Evolutionary conservation across 2,329 filamentous ascomycete genomes (phyloP).

Genomic region (Diaporthe ilicicola): DNA sequence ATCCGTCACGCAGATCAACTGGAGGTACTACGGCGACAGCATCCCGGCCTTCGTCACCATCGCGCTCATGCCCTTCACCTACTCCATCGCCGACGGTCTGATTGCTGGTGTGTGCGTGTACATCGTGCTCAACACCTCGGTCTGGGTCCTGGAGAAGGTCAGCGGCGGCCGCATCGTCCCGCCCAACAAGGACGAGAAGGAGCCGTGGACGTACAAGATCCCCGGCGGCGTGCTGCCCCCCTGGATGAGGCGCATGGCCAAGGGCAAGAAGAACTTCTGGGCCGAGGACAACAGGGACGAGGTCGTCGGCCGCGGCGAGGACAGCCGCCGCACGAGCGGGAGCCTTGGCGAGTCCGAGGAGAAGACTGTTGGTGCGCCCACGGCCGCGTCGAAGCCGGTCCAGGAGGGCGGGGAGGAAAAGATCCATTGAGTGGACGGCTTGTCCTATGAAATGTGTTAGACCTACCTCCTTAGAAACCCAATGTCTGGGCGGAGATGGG

Average conservation of each 20-base stretch:
- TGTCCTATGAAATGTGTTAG: not conserved
- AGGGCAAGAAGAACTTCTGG: constrained; percentile 82
- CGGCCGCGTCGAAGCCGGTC: constrained; percentile 14
- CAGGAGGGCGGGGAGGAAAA: constrained; percentile 9
- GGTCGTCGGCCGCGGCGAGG: constrained; percentile 13
- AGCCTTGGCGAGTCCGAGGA: constrained; percentile 13
- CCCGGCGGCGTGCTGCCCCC: constrained; percentile 78
- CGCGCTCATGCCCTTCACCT: constrained; percentile 88
- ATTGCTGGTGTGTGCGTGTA: constrained; percentile 84
- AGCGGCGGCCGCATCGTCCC: constrained; percentile 77
- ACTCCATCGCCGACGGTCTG: constrained; percentile 86
- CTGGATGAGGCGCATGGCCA: constrained; percentile 71
- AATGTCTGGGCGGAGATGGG: too few relatives aligned
- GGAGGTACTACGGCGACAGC: constrained; percentile 84
- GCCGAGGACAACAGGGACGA: constrained; percentile 46
- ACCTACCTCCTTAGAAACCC: not conserved
- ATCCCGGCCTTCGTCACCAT: constrained; percentile 87
- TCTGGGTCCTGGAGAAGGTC: constrained; percentile 73
- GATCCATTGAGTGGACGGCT: not conserved
- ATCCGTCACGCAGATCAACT: constrained; percentile 85
- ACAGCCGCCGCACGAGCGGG: constrained; percentile 18
- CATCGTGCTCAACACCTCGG: constrained; percentile 75
- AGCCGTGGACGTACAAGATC: constrained; percentile 81
- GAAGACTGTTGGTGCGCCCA: constrained; percentile 23
- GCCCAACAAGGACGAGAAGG: constrained; percentile 78